Conservation (phyloP, 139 green algal species). For the Tetraselmis striata region DNA sequence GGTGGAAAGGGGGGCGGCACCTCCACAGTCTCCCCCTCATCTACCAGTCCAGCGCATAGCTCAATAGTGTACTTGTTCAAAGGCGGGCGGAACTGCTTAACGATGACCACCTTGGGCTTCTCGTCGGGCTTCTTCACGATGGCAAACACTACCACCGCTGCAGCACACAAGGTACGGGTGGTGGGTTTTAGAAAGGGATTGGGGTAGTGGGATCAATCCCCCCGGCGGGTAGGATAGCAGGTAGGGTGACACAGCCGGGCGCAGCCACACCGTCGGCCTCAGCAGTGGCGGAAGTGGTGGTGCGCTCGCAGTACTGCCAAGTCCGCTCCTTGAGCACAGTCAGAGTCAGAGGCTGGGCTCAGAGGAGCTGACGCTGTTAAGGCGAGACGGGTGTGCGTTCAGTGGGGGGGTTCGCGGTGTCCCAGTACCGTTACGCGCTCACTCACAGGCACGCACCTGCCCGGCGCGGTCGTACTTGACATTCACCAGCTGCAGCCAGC, state of each 20-base stretch:
- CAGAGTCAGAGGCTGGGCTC: no score
- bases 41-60: neutral
- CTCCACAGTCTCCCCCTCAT: neutral
- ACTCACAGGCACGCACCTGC: neutral
- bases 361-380: no score
- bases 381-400: no score
- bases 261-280: neutral
- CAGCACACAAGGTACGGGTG: no score
- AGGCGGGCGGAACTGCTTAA: neutral
- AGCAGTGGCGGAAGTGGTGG: neutral
- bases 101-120: neutral
- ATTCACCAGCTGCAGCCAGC: neutral
- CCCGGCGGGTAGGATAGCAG: no score
- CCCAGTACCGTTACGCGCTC: no score
- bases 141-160: neutral
- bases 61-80: neutral
- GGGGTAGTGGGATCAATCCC: no score
- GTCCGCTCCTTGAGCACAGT: neutral
- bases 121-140: neutral
- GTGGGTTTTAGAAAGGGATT: no score
- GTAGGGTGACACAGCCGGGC: no score
- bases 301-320: neutral
- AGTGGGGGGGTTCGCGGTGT: no score
- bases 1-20: no score
- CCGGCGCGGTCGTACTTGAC: neutral